Base-by-base conservation (phyloP, 1,284 basidiomycete genomes). In the Prillingera fragicola region DNA sequence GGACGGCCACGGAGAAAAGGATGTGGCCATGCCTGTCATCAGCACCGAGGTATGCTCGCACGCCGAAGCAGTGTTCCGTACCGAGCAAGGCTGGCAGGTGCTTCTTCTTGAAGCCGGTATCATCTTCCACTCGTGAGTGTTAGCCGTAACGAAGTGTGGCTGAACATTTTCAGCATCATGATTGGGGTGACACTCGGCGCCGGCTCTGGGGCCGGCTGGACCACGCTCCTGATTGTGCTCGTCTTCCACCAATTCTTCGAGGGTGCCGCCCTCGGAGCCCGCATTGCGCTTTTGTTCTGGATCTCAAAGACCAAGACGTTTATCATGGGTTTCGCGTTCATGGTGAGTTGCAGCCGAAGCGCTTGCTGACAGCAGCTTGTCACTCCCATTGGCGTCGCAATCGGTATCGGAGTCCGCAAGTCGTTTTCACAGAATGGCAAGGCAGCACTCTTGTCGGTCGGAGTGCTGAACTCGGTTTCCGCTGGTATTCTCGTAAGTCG, bases 71-170 rank as follows among this genome's bases (percentile, higher is more conserved):
- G 31, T 15, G 1, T 25, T 37, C 19, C 18, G 28, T 3, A 24
- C 37, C 18, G 24, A 43, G 41, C 33, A 43, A 15, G 31, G 32
- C 5, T 63, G 60, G 50, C 63, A 70, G 37, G 69, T 73, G 3
- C 10, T 62, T 22, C 55, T 72, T 17, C 62, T 74, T 23, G 73
- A 75, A 41, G 67, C 64, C 0, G 73, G 73, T 25, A 73, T 75
- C 52, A 63, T 74, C 49, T 74, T 75, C 59, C 73, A 63, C 40
- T 52, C 50, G 43, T 43, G 17, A n/a, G 42, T 37, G 5, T 9
- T 25, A 15, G 6, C 10, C 19, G n/a, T n/a, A n/a, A n/a, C n/a
- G n/a, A n/a, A n/a, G n/a, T n/a, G 5, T 4, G 15, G 15, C 2
- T 8, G 24, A 8, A 26, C 34, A 1, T 13, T 15, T 35, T 41